Base-by-base conservation (phyloP, 192 early-diverging fungal species). In the Geranomyces variabilis region DNA sequence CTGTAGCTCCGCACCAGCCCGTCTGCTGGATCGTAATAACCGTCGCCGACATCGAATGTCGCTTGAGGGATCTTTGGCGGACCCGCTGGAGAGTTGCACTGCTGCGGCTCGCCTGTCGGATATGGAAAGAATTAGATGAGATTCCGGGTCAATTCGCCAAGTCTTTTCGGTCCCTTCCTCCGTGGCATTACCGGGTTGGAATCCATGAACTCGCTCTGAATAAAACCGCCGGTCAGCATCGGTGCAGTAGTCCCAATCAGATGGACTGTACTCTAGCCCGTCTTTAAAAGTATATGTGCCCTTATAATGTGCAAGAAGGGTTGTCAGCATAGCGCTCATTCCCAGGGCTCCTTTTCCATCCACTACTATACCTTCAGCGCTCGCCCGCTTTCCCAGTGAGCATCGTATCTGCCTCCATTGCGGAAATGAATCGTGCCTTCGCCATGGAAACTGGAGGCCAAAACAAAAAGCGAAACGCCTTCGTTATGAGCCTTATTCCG, bases 221-320 rank as follows among this genome's bases (percentile, higher is more conserved):
- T 77, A 87, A 63, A 86, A 87, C 44, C 86, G 67, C 24, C 86
- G 62, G 45, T 87, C 86, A 26, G 55, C 24, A 12, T 70, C 49
- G 1, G 86, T 87, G 74, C 86, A 87, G 71, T 87, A 87, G 64
- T 81, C 75, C 86, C 86, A 87, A 29, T 80, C 44, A n/a, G 79
- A 66, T 12, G 51, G 63, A 17, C 75, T 69, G 68, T 86, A 87
- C 26, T 70, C 70, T 34, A 87, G 66, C 12, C 86, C 86, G 70
- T 87, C 86, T 24, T 67, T 53, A 68, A 87, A 87, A 13, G 86
- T 87, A 65, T 78, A 85, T 34, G 43, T 66, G 13, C 81, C 85
- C 85, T 87, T 4, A 30, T 43, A 1, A 31, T 6, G 51, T 53
- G 51, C 24, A 3, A 26, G 51, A 26, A n/a, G 15, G 19, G 2